These are phyloP conservation scores for Nicotiana obtusifolia DNA, from an alignment of 257 asterid species.

Conservation along the genomic window DNA sequence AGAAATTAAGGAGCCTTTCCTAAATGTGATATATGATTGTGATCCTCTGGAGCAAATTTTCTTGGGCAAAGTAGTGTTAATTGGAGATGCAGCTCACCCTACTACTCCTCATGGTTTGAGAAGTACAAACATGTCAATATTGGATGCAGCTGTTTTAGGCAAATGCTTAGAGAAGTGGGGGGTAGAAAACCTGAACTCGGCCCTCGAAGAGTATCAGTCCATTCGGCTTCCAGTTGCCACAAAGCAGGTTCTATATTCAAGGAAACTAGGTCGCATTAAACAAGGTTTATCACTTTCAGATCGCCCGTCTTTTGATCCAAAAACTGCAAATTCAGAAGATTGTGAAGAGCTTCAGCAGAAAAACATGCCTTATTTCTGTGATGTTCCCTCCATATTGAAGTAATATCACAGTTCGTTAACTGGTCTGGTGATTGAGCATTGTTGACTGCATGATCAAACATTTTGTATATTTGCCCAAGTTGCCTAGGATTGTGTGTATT, in stretches of 20 bases:
- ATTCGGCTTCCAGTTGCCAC: conserved; percentile 48
- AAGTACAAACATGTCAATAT: conserved; percentile 90
- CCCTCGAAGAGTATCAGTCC: conserved; percentile 59
- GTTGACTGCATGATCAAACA: neutral
- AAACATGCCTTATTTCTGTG: conserved; percentile 51
- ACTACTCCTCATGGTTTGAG: conserved; percentile 85
- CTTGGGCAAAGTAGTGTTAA: conserved; percentile 64
- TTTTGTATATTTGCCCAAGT: neutral
- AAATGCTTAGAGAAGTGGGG: conserved; percentile 72
- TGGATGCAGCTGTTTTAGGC: conserved; percentile 77
- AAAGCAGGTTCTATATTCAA: conserved; percentile 58
- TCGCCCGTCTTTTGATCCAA: conserved; percentile 39
- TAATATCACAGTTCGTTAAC: neutral
- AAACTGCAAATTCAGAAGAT: conserved; percentile 37
- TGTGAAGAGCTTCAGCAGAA: conserved; percentile 47
- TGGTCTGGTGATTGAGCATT: neutral
- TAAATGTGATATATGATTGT: conserved; percentile 66
- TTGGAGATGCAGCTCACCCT: conserved; percentile 96
- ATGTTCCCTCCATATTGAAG: conserved; percentile 41
- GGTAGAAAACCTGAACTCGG: conserved; percentile 33
- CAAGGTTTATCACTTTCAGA: conserved; percentile 49
- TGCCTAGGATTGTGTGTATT: neutral
- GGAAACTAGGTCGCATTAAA: conserved; percentile 60
- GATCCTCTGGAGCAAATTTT: conserved; percentile 53
- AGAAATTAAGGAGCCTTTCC: conserved; percentile 59